Conservation (phyloP, 345 rosid genomes). For the Cochlearia excelsa region DNA sequence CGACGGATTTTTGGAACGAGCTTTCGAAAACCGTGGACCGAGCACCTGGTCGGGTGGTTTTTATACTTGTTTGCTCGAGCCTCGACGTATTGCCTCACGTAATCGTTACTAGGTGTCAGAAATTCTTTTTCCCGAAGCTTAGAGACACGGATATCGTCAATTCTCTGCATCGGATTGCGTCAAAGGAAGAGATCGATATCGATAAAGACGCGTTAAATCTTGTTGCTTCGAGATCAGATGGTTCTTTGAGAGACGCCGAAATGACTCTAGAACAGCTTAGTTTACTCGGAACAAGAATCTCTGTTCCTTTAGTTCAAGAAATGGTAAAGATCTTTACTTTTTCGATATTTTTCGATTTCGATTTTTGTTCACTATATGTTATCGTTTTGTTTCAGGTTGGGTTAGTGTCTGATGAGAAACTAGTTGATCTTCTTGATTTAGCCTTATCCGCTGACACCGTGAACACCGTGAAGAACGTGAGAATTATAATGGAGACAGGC, state of each 20-base stretch:
- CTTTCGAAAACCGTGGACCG: slow-evolving; percentile 77
- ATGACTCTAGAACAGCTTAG: slow-evolving; percentile 96
- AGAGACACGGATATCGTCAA: slow-evolving; percentile 81
- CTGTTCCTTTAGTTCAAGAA: slow-evolving; percentile 86
- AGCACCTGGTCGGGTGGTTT: slow-evolving; percentile 73
- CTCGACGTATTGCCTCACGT: slow-evolving; percentile 93
- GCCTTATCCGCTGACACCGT: slow-evolving; percentile 98
- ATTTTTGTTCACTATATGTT: slow-evolving; percentile 8
- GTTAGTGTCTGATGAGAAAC: slow-evolving; percentile 88
- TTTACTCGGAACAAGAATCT: slow-evolving; percentile 85
- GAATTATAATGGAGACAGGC: slow-evolving; percentile 89
- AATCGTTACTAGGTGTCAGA: slow-evolving; percentile 88
- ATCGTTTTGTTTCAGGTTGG: slow-evolving; percentile 64
- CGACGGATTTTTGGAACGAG: slow-evolving; percentile 78
- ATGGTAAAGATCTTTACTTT: slow-evolving; percentile 46
- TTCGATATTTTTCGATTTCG: neutral
- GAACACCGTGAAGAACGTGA: slow-evolving; percentile 88
- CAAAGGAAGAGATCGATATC: slow-evolving; percentile 67
- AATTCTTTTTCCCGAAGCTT: slow-evolving; percentile 89
- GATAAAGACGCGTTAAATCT: slow-evolving; percentile 81
- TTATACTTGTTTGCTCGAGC: slow-evolving; percentile 79
- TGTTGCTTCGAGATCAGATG: slow-evolving; percentile 95
- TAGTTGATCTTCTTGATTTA: slow-evolving; percentile 97
- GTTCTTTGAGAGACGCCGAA: slow-evolving; percentile 91
- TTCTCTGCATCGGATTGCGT: slow-evolving; percentile 73